Percentiles rank a stretch among this genome's conserved stretches.
These are phyloP conservation scores for Cystoderma amianthinum DNA, from an alignment of 768 basidiomycete genomes.

Conservation along the genomic window DNA sequence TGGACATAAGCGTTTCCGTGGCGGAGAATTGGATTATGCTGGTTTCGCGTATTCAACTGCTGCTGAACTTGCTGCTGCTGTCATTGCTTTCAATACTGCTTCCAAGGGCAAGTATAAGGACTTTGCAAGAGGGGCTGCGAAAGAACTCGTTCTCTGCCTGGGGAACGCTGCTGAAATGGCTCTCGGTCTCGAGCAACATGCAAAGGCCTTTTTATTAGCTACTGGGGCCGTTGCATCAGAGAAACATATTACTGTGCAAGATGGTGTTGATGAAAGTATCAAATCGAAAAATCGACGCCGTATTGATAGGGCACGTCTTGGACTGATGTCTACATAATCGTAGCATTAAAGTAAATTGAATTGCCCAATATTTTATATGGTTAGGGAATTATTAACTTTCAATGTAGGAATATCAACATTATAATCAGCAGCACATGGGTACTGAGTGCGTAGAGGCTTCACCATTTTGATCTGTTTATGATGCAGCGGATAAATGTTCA, in stretches of 20 bases:
- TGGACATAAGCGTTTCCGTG: slow-evolving; percentile 12
- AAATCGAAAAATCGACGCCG: slow-evolving; percentile 16
- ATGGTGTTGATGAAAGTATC: slow-evolving; percentile 9
- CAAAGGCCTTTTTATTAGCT: slow-evolving; percentile 17
- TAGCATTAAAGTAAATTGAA: background rate
- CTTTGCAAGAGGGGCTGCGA: slow-evolving; percentile 13
- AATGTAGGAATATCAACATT: no score
- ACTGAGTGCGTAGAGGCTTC: no score
- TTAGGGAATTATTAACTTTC: no score
- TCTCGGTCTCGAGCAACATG: slow-evolving; percentile 10
- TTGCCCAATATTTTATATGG: no score
- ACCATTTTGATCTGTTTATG: no score
- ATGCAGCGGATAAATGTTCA: no score
- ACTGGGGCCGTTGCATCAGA: slow-evolving; percentile 13
- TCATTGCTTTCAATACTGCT: slow-evolving; percentile 20
- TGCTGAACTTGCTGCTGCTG: slow-evolving; percentile 22
- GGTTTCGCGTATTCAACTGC: slow-evolving; percentile 14
- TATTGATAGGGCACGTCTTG: slow-evolving; percentile 10
- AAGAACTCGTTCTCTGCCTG: slow-evolving; percentile 21
- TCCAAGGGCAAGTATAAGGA: slow-evolving; percentile 15
- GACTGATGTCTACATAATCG: background rate
- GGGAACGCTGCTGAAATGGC: slow-evolving; percentile 29
- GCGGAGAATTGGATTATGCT: slow-evolving; percentile 13
- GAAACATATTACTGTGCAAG: slow-evolving; percentile 8
- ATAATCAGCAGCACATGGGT: no score